phyloP scores from a whole-genome alignment of 1,139 yeast genomes.

The Geotrichum macrosporum region DNA sequence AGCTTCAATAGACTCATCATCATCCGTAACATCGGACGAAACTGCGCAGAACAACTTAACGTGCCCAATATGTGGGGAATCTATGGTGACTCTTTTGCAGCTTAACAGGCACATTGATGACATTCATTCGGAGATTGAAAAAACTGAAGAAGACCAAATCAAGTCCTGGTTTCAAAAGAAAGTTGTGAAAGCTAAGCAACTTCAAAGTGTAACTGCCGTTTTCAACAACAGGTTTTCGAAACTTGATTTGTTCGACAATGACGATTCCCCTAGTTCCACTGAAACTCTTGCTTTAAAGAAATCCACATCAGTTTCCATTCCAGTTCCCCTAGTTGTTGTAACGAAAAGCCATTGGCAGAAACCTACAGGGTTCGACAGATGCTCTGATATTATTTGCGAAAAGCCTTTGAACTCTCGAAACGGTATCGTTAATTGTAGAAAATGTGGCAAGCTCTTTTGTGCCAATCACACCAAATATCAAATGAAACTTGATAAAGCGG shows the following conservation, averaged over 20 bases:
- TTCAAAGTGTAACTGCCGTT: constrained; percentile 31
- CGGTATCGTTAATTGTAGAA: constrained; percentile 39
- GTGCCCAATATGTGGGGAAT: constrained; percentile 72
- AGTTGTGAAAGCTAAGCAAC: constrained; percentile 32
- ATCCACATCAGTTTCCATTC: constrained; percentile 5
- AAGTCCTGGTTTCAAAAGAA: constrained; percentile 41
- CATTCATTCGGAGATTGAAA: constrained; percentile 46
- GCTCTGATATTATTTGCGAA: constrained; percentile 35
- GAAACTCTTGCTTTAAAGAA: constrained; percentile 11
- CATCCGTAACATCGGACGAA: constrained; percentile 25
- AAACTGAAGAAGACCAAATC: constrained; percentile 38
- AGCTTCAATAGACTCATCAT: constrained; percentile 12
- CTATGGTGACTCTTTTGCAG: constrained; percentile 53
- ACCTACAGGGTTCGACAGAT: constrained; percentile 38
- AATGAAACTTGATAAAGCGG: constrained; percentile 46
- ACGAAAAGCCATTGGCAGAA: constrained; percentile 63
- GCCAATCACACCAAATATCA: constrained; percentile 56
- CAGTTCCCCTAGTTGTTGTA: constrained; percentile 30
- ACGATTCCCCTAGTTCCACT: constrained; percentile 23
- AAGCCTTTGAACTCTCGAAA: constrained; percentile 32
- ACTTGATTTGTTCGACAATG: constrained; percentile 37
- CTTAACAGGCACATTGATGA: constrained; percentile 72
- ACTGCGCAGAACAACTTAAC: constrained; percentile 27
- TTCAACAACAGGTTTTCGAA: constrained; percentile 35
- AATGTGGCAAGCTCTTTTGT: constrained; percentile 72